phyloP scores from a whole-genome alignment of 257 asterid genomes.

The Penstemon newberryi region DNA sequence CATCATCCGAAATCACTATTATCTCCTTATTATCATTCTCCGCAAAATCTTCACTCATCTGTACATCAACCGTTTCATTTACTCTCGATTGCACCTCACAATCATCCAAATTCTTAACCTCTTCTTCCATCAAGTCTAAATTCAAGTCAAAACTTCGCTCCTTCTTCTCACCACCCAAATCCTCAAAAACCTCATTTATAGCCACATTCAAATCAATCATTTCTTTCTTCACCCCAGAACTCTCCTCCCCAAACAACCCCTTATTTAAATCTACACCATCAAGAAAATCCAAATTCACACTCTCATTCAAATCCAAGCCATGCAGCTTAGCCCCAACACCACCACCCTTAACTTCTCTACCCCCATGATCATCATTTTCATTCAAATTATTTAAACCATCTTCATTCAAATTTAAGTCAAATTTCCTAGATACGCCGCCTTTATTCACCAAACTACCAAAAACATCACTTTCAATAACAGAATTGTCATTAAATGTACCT shows the following conservation, averaged over 20 bases:
- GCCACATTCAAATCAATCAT: slow-evolving; percentile 56
- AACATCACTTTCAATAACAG: slow-evolving; percentile 29
- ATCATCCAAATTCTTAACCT: slow-evolving; percentile 36
- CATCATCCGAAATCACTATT: slow-evolving; percentile 18
- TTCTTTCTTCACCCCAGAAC: slow-evolving; percentile 23
- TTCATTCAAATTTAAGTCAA: slow-evolving; percentile 47
- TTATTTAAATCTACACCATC: slow-evolving; percentile 31
- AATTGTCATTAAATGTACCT: slow-evolving; percentile 36
- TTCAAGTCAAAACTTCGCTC: slow-evolving; percentile 67
- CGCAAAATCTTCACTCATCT: slow-evolving; percentile 31
- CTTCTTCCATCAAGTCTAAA: slow-evolving; percentile 67
- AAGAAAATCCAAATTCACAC: slow-evolving; percentile 32
- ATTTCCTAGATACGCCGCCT: slow-evolving; percentile 29
- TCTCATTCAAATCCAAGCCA: slow-evolving; percentile 56
- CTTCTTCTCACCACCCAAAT: slow-evolving; percentile 33
- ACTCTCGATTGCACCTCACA: slow-evolving; percentile 27
- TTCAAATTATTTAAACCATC: slow-evolving; percentile 36
- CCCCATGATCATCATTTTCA: slow-evolving; percentile 6
- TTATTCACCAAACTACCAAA: slow-evolving; percentile 29
- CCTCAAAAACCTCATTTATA: slow-evolving; percentile 42
- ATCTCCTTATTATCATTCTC: slow-evolving; percentile 29
- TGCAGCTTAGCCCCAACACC: slow-evolving; percentile 43
- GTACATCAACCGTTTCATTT: slow-evolving; percentile 27
- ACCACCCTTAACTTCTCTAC: slow-evolving; percentile 36
- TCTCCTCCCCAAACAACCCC: slow-evolving; percentile 27